phyloP scores from a whole-genome alignment of 179 eudicot species.

The Gypsophila paniculata region DNA sequence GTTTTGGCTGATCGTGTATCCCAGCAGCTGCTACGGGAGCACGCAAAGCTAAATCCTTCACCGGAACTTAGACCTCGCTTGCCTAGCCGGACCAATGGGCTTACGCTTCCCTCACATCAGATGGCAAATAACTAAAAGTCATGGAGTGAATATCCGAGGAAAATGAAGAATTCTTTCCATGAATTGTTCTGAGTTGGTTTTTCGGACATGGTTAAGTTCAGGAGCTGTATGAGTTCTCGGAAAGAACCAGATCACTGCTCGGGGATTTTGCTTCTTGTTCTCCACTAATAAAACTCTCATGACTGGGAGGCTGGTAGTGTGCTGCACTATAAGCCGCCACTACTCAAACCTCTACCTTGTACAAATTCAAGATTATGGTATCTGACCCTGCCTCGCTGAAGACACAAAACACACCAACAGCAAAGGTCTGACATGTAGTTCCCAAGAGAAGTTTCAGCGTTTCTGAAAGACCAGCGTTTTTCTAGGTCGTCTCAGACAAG shows the following conservation, averaged over 20 bases:
- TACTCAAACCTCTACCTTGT: constrained; percentile 18
- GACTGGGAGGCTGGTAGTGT: constrained; percentile 14
- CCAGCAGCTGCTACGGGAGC: constrained; percentile 68
- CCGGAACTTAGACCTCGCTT: constrained; percentile 50
- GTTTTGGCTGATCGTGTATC: constrained; percentile 70
- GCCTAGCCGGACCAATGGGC: constrained; percentile 33
- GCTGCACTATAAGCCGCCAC: constrained; percentile 13
- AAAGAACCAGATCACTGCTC: constrained; percentile 15
- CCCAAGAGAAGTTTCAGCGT: constrained; percentile 22
- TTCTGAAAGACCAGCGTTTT: constrained; percentile 32
- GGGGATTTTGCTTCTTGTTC: constrained; percentile 26
- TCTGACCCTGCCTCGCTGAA: constrained; percentile 22
- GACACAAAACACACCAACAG: constrained; percentile 19
- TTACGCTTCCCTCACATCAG: constrained; percentile 18
- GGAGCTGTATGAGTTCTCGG: constrained; percentile 4
- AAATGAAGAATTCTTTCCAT: constrained; percentile 9
- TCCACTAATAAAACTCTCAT: constrained; percentile 17
- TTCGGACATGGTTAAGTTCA: constrained; percentile 11
- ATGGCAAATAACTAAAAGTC: not conserved
- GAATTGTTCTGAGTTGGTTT: not conserved
- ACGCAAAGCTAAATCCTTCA: constrained; percentile 48
- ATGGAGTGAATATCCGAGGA: not conserved
- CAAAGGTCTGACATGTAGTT: constrained; percentile 15
- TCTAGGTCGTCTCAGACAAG: constrained; percentile 27
- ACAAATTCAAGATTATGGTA: constrained; percentile 25